Evolutionary conservation across 2,329 filamentous ascomycete species (phyloP), one percentile per base, ranked within the genome.

Genomic region (Penicillium sp.): DNA sequence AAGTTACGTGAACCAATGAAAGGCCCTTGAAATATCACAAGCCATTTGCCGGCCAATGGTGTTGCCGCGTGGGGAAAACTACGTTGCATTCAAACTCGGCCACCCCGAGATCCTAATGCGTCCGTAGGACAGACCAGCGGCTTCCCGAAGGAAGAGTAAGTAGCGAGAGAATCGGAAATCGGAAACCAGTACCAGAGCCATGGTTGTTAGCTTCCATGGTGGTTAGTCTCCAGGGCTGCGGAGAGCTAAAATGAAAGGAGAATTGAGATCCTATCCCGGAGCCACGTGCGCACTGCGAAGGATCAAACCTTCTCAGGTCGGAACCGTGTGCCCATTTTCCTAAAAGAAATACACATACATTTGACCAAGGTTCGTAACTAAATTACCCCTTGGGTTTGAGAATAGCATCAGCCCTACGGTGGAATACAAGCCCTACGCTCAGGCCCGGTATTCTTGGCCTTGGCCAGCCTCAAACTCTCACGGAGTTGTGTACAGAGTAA

Each of bases 81-180:
- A 52, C 11, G 27, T 52, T 40, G 14, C 36, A 52, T 16, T 48
- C 14, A 31, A 7, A 47, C 21, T 49, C 49, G 49, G 49, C 31
- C 22, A 14, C 29, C 49, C 32, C 31, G 38, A 39, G 8, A 2
- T 31, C 27, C 11, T 4, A 40, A 3, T 27, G 24, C 24, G 24
- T 27, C 24, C 24, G 24, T 34, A 11, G 10, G 5, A 43, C 1
- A 36, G 27, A 27, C 24, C 24, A 27, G 11, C 22, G 22, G 40
- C 27, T 13, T 36, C 4, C 21, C 16, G 22, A 24, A 11, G 13
- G 5, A 36, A 47, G 24, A 8, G 24, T 8, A 27, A 8, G 5
- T 6, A 8, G 2, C 5, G 24, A 18, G 8, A 13, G 10, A 32
- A 47, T 18, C n/a, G 13, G 13, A 42, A 11, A 32, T 22, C 5